Evolutionary conservation across 2,329 filamentous ascomycete genomes (phyloP), one percentile per base, ranked within the genome.

Genomic region (Helicocarpus griseus): DNA sequence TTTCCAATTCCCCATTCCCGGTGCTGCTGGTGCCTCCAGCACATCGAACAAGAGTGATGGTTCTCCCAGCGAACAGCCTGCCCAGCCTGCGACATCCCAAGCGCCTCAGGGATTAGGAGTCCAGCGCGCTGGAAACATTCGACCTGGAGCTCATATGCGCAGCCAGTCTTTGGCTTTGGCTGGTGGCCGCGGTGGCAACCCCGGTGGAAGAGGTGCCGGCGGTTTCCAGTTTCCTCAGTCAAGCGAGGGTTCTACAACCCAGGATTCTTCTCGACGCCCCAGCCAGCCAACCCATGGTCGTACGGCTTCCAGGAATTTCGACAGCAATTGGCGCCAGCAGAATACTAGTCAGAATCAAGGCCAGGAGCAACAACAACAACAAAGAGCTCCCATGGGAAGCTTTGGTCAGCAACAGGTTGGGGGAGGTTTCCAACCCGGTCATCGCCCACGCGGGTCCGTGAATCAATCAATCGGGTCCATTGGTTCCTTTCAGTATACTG

Each of bases 291-390:
- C 88, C 52, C 93, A 98, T 67, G 84, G 81, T 57, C 82, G 93
- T 56, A 85, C 84, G 29, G 81, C 81, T 9, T 98, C 93, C 22
- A 83, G 93, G 57, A 98, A 97, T 72, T 97, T 97, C 64, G 93
- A 98, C 60, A 85, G 90, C 62, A 98, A 98, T 72, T 98, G 93
- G 93, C 87, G 93, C 62, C 94, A 89, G 63, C 90, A 87, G 60
- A 80, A 80, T 57, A 74, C 72, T 60, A 72, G 69, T 54, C 71
- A 74, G 50, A 63, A 65, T 50, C 73, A 75, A 53, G 62, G 56
- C 48, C 73, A 73, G 54, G 70, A 70, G 54, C 75, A 75, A 60
- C 76, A 73, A 53, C 70, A 70, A 54, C 75, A 75, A 60, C 76
- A 76, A 56, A 78, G 77, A 62, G 63, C 66, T 58, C 76, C 79